Conservation (phyloP, 2,329 filamentous ascomycete species). For the Fusarium torulosum region DNA sequence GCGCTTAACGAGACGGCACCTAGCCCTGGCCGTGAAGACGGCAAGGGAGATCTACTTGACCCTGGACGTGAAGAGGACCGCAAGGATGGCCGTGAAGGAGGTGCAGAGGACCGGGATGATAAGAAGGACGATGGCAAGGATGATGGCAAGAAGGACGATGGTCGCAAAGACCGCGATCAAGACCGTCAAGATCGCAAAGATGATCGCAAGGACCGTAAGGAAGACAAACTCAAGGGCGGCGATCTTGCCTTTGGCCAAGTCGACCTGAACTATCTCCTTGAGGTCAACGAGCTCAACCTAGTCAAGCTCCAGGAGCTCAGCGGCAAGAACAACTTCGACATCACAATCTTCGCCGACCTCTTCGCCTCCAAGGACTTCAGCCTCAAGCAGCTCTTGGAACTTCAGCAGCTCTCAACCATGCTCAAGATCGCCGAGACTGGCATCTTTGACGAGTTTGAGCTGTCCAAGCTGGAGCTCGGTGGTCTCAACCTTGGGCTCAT, state of each 20-base stretch:
- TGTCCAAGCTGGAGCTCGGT: constrained; percentile 46
- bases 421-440: constrained; percentile 51
- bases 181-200: constrained; percentile 1
- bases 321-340: constrained; percentile 60
- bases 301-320: constrained; percentile 56
- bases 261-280: constrained; percentile 61
- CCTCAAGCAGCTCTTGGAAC: constrained; percentile 55
- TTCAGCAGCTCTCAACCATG: constrained; percentile 58
- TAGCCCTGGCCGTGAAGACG: constrained; percentile 4
- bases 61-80: constrained; percentile 4
- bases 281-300: constrained; percentile 61
- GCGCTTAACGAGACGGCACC: constrained; percentile 27
- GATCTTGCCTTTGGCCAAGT: constrained; percentile 56
- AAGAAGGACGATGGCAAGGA: constrained; percentile 11
- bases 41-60: neutral
- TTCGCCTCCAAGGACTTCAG: constrained; percentile 58
- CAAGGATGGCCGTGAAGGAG: constrained; percentile 14
- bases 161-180: neutral
- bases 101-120: neutral
- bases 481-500: constrained; percentile 50
- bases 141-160: neutral
- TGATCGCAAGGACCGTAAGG: constrained; percentile 5
- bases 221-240: constrained; percentile 49
- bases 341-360: constrained; percentile 57
- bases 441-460: constrained; percentile 49